A percentile compares a stretch with the other conserved stretches of the same genome.
These are phyloP conservation scores for Glycine tomentella DNA, from an alignment of 306 rosid genomes.

Conservation along the genomic window DNA sequence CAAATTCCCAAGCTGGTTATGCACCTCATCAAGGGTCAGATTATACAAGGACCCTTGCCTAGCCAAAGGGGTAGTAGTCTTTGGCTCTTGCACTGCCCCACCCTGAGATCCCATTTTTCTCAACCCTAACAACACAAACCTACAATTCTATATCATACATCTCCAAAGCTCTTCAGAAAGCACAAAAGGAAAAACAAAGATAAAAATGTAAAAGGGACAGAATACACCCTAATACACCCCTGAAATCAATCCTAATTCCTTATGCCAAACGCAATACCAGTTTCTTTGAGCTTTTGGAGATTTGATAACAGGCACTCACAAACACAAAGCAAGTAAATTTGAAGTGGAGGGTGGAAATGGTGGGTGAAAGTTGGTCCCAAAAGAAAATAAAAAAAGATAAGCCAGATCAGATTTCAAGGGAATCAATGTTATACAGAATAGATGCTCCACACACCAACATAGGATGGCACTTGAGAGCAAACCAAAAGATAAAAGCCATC, in stretches of 20 bases:
- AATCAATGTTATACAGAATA: slow-evolving; percentile 14
- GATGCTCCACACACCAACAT: slow-evolving; percentile 25
- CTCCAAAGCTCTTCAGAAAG: background rate
- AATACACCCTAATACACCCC: too few relatives aligned
- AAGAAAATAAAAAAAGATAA: slow-evolving; percentile 8
- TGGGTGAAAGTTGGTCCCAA: slow-evolving; percentile 19
- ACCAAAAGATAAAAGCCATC: background rate
- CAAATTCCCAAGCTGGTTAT: slow-evolving; percentile 9
- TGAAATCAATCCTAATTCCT: background rate
- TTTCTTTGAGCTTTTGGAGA: background rate
- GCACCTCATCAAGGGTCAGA: slow-evolving; percentile 25
- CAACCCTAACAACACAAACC: background rate
- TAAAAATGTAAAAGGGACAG: too few relatives aligned
- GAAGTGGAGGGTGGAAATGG: background rate
- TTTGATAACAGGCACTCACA: background rate
- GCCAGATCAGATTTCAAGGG: slow-evolving; percentile 35
- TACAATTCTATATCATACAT: background rate
- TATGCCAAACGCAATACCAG: background rate
- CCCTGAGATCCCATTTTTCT: slow-evolving; percentile 3
- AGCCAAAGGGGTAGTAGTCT: slow-evolving; percentile 13
- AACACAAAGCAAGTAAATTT: background rate
- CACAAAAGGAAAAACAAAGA: background rate
- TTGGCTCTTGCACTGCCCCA: background rate
- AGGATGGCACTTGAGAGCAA: slow-evolving; percentile 17
- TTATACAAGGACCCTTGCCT: slow-evolving; percentile 18